Base-by-base conservation (phyloP, 176 grass and related monocot species). In the Poa pratensis region DNA sequence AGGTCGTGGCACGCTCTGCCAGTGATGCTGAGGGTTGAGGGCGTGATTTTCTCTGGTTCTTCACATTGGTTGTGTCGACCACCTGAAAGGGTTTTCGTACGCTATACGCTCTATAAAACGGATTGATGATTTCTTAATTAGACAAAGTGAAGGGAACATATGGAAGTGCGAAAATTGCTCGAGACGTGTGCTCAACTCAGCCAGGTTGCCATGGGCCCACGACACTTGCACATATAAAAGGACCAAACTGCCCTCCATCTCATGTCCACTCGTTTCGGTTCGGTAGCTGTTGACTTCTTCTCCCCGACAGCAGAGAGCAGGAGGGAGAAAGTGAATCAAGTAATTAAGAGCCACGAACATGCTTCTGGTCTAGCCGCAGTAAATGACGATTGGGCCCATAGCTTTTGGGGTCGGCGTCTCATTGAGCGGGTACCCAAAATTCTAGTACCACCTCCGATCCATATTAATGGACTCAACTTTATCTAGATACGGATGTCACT, bases 131-230 rank as follows among this genome's bases (percentile, higher is more conserved):
- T 73, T 49, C 6, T 26, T 46, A 4, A 62, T 62, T 62, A 73
- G 42, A 73, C 39, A 48, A 48, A 48, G 69, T 3, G 23, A 27
- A 6, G 14, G 6, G 17, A 72, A 72, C 42, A 35, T 35, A 35
- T 35, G 34, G 5, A 11, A 27, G 23, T 7, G 14, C 18, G 70
- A 13, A 73, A 49, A 48, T 27, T 73, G 57, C 85, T 88, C 57
- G 87, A 84, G 87, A 80, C 81, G 35, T 88, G 87, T 62, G 68
- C 75, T 65, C 46, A 19, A 24, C 67, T 26, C 78, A 45, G 43
- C 30, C 23, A 65, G 40, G 53, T 27, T 49, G 40, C 49, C 43
- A 30, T 69, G 79, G 75, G 54, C 35, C 35, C n/a, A 24, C n/a
- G 1, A 22, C 80, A 58, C 50, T 30, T 7, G 16, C 48, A 53